Percentiles rank a stretch among this genome's conserved stretches.
Conservation (phyloP, 805 yeast genomes). For the Kazachstania africana region DNA sequence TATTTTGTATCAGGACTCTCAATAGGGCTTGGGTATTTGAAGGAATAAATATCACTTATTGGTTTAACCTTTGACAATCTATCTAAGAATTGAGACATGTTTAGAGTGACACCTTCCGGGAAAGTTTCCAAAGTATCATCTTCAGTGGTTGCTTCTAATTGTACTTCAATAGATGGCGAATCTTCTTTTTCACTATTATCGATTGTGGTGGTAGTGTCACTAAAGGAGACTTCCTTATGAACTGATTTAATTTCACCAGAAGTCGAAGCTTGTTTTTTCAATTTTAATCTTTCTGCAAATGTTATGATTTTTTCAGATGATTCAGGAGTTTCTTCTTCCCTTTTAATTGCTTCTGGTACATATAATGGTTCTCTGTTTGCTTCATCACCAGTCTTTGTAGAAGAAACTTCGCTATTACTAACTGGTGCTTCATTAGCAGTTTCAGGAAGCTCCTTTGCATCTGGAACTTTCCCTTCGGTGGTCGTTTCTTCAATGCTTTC, state of each 20-base stretch:
- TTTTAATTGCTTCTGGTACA: no score
- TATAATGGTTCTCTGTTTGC: no score
- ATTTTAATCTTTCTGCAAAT: conserved; percentile 15
- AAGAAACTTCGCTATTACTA: conserved; percentile 1
- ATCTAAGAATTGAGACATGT: conserved; percentile 45
- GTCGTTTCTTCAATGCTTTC: conserved; percentile 7
- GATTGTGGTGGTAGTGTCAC: conserved; percentile 1
- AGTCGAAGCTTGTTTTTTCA: conserved; percentile 9
- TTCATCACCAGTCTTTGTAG: conserved; percentile 5
- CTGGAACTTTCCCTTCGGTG: conserved; percentile 6
- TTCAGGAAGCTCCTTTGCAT: no score
- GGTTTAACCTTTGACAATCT: conserved; percentile 35
- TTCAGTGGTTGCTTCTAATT: conserved; percentile 3
- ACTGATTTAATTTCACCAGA: conserved; percentile 5
- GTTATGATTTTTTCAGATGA: conserved; percentile 5
- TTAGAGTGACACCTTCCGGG: conserved; percentile 21
- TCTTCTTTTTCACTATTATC: background rate
- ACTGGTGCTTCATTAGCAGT: conserved; percentile 1
- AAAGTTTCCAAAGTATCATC: background rate
- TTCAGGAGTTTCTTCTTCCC: conserved; percentile 7
- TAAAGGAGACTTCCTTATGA: background rate
- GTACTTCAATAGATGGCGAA: background rate
- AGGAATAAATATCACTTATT: conserved; percentile 44
- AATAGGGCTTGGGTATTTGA: conserved; percentile 44
- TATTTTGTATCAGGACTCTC: conserved; percentile 39